These are phyloP conservation scores for Metarhizium album DNA, from an alignment of 2,329 filamentous ascomycete species.

Conservation along the genomic window DNA sequence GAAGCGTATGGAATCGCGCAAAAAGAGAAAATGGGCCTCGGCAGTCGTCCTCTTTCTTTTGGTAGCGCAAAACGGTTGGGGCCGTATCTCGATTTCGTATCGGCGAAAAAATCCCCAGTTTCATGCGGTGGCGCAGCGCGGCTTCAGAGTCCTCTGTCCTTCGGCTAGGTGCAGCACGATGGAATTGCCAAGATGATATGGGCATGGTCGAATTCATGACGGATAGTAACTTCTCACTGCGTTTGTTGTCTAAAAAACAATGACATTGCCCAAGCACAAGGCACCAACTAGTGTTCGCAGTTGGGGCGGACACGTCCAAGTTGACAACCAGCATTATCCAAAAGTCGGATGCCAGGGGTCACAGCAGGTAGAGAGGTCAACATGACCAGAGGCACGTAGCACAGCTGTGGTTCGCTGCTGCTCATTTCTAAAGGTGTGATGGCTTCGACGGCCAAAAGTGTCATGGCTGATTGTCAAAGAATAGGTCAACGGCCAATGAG, in stretches of 20 bases:
- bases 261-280: no score
- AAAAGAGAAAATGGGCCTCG: no score
- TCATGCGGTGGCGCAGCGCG: neutral
- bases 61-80: neutral
- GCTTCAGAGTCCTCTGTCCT: neutral
- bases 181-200: neutral
- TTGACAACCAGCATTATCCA: neutral
- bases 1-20: no score
- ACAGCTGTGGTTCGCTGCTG: no score
- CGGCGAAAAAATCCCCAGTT: neutral
- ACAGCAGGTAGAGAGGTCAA: neutral
- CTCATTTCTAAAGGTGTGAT: no score
- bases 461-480: neutral
- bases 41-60: neutral
- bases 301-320: no score
- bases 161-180: slow-evolving; percentile 2
- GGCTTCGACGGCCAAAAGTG: neutral
- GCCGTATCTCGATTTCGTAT: neutral
- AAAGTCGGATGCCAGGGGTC: neutral
- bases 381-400: neutral
- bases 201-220: no score
- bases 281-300: no score
- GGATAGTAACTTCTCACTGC: no score
- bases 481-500: neutral
- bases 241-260: no score